Conservation (phyloP, 2,329 filamentous ascomycete genomes). For the Cladosporium phlei region DNA sequence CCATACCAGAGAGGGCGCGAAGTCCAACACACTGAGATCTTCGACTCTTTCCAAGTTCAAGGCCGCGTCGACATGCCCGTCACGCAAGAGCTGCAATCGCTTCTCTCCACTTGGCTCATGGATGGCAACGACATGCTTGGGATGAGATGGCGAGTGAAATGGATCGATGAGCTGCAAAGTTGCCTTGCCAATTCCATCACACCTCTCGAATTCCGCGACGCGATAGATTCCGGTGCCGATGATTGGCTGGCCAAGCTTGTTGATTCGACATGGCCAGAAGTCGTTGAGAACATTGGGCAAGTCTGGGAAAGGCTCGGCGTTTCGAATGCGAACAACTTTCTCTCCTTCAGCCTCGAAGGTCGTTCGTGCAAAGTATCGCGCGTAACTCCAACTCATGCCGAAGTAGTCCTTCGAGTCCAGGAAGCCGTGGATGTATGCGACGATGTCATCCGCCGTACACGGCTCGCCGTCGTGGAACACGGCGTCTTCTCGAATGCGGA, state of each 20-base stretch:
- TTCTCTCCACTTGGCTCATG: conserved; percentile 14
- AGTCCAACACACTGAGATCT: conserved; percentile 11
- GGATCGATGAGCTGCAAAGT: conserved; percentile 11
- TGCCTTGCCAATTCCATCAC: conserved; percentile 11
- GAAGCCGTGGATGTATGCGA: conserved; percentile 12
- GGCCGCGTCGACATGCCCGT: conserved; percentile 9
- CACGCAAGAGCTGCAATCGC: conserved; percentile 6
- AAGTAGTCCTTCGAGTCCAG: conserved; percentile 14
- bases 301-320: conserved; percentile 7
- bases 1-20: conserved; percentile 9
- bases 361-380: conserved; percentile 11
- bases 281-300: conserved; percentile 14
- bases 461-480: conserved; percentile 9
- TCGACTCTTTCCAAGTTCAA: conserved; percentile 13
- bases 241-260: conserved; percentile 6
- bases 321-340: conserved; percentile 7
- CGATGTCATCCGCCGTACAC: conserved; percentile 3
- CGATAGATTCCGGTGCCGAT: conserved; percentile 15
- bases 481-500: conserved; percentile 12
- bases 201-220: conserved; percentile 9
- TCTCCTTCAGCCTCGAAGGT: conserved; percentile 9
- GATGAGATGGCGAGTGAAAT: not conserved
- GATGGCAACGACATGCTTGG: conserved; percentile 7
- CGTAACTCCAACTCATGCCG: conserved; percentile 16
- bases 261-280: conserved; percentile 14